Evolutionary conservation across 2,329 filamentous ascomycete species (phyloP).

Genomic region (Coniochaeta ligniaria): DNA sequence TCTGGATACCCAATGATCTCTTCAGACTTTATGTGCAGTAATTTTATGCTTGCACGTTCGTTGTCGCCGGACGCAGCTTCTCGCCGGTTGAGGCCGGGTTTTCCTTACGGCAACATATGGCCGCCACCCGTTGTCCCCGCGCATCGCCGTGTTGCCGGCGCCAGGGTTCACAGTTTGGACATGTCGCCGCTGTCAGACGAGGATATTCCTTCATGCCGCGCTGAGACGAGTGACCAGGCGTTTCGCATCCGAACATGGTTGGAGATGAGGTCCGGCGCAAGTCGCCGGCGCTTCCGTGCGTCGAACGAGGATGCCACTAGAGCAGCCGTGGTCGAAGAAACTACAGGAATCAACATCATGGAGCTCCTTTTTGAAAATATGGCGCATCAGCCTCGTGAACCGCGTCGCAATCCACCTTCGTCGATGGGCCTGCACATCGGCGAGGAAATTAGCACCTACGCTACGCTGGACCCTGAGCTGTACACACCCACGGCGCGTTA

Average conservation of each 20-base stretch:
- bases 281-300: not conserved
- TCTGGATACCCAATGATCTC: constrained; percentile 17
- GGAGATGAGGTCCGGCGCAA: constrained; percentile 40
- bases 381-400: constrained; percentile 3
- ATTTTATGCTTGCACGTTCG: constrained; percentile 59
- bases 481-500: constrained; percentile 76
- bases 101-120: constrained; percentile 58
- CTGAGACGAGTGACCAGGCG: constrained; percentile 58
- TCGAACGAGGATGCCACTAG: not conserved
- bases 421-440: constrained; percentile 40
- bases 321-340: not conserved
- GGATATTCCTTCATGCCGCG: constrained; percentile 37
- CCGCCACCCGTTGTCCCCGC: constrained; percentile 67
- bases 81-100: constrained; percentile 19
- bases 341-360: constrained; percentile 12
- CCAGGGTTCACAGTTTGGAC: constrained; percentile 12
- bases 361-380: constrained; percentile 1
- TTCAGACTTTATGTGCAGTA: constrained; percentile 49
- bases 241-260: constrained; percentile 76
- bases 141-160: constrained; percentile 38
- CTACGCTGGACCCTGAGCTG: constrained; percentile 63
- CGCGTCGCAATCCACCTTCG: constrained; percentile 6
- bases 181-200: constrained; percentile 17
- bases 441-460: constrained; percentile 54
- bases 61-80: constrained; percentile 27